phyloP scores from a whole-genome alignment of 2,329 filamentous ascomycete genomes.

The Calonectria ilicicola region DNA sequence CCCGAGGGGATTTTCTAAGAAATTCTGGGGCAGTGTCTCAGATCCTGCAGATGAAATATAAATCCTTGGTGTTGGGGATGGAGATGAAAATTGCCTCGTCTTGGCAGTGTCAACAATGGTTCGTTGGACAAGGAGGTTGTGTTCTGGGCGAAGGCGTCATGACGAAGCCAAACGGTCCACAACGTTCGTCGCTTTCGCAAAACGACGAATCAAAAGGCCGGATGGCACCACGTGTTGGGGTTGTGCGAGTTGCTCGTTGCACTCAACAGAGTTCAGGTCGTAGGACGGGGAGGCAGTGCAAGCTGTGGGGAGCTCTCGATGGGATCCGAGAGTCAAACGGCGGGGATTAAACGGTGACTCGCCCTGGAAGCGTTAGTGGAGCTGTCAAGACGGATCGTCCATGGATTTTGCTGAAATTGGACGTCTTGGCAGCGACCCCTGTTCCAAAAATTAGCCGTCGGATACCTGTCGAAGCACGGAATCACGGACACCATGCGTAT shows the following conservation, averaged over 20 bases:
- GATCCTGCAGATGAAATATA: neutral
- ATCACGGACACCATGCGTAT: neutral
- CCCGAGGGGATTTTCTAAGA: neutral
- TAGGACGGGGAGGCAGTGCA: conserved; percentile 5
- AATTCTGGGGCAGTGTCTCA: neutral
- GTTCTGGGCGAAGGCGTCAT: neutral
- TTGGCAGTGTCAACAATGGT: neutral
- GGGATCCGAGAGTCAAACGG: neutral
- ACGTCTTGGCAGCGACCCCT: neutral
- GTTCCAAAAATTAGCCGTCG: neutral
- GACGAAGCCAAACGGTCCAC: neutral
- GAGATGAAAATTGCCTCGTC: neutral
- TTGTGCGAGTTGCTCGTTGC: neutral
- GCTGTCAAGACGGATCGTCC: neutral
- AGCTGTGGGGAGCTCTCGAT: neutral
- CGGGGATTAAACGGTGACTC: neutral
- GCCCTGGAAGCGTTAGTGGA: neutral
- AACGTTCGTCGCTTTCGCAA: neutral
- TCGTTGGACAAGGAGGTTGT: neutral
- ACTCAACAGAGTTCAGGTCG: conserved; percentile 7
- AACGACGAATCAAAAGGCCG: neutral
- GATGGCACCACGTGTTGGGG: neutral
- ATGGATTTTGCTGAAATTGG: neutral
- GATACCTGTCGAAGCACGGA: neutral
- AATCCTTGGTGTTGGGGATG: neutral